These are phyloP conservation scores for Kurtzmaniella quercitrusa DNA, from an alignment of 1,139 yeast genomes.

Conservation along the genomic window DNA sequence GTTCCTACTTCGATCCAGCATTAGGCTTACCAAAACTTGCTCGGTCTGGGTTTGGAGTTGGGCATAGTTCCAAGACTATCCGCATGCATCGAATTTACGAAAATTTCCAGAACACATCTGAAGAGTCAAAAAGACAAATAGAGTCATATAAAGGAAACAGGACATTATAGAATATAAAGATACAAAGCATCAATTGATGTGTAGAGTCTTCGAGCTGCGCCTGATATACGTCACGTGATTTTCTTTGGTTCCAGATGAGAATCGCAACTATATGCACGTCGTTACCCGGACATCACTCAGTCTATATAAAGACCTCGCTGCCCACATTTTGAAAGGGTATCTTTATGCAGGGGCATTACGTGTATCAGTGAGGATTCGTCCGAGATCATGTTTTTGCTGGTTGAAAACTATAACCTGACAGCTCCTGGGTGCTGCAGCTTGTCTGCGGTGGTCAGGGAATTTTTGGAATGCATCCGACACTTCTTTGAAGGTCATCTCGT, in stretches of 20 bases:
- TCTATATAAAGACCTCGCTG: conserved; percentile 1
- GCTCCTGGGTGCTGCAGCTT: conserved; percentile 66
- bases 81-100: background rate
- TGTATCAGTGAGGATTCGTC: conserved; percentile 99
- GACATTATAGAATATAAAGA: background rate
- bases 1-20: conserved; percentile 20
- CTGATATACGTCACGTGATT: conserved; percentile 1
- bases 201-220: background rate
- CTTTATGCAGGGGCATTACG: conserved; percentile 99
- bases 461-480: conserved; percentile 55
- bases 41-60: conserved; percentile 8
- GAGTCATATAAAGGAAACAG: background rate
- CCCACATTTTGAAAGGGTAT: conserved; percentile 43
- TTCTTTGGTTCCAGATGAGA: background rate
- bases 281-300: conserved; percentile 6
- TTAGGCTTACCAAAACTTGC: background rate
- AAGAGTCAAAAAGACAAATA: background rate
- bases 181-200: too few species aligned
- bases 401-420: conserved; percentile 99
- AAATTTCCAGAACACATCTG: background rate
- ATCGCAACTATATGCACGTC: background rate
- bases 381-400: conserved; percentile 99
- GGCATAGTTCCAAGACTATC: conserved; percentile 15
- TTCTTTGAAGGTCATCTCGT: conserved; percentile 31
- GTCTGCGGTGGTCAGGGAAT: conserved; percentile 58